Percentiles rank a stretch among this genome's conserved stretches.
phyloP scores from a whole-genome alignment of 2,329 filamentous ascomycete species.

The Exophiala bonariae region DNA sequence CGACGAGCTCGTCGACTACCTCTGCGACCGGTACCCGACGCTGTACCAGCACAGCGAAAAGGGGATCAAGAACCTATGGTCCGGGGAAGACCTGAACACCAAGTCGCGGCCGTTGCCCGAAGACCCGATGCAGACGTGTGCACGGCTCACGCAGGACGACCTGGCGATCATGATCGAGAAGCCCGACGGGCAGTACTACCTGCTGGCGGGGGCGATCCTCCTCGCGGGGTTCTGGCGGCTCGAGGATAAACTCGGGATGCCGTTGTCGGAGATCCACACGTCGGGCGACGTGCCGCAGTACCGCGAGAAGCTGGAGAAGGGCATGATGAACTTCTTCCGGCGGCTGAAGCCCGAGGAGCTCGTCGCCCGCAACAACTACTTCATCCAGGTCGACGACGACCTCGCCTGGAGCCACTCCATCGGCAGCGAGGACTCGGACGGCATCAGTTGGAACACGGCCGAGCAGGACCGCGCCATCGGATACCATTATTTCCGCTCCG shows the following conservation, averaged over 20 bases:
- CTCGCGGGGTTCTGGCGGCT: constrained; percentile 83
- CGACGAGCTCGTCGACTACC: constrained; percentile 68
- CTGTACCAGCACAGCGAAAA: constrained; percentile 64
- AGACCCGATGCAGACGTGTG: constrained; percentile 75
- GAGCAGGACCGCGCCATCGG: constrained; percentile 71
- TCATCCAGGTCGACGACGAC: constrained; percentile 79
- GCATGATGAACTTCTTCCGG: constrained; percentile 80
- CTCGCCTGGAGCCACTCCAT: constrained; percentile 77
- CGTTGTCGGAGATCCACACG: constrained; percentile 75
- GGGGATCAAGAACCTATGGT: constrained; percentile 70
- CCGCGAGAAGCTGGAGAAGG: constrained; percentile 69
- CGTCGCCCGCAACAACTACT: constrained; percentile 76
- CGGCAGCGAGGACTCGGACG: constrained; percentile 66
- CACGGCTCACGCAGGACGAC: constrained; percentile 76
- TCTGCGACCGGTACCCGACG: constrained; percentile 72
- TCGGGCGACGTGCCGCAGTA: constrained; percentile 74
- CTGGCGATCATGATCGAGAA: constrained; percentile 80
- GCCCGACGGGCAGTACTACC: constrained; percentile 75
- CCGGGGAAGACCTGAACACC: constrained; percentile 71
- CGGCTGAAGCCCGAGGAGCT: constrained; percentile 67
- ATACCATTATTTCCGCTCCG: constrained; percentile 75
- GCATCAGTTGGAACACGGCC: constrained; percentile 72
- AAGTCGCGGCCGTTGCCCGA: constrained; percentile 63
- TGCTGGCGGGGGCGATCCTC: constrained; percentile 71
- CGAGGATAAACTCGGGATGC: constrained; percentile 78